Evolutionary conservation across 305 asterid genomes (phyloP), one percentile per base, ranked within the genome.

Genomic region (Salvia sclarea): DNA sequence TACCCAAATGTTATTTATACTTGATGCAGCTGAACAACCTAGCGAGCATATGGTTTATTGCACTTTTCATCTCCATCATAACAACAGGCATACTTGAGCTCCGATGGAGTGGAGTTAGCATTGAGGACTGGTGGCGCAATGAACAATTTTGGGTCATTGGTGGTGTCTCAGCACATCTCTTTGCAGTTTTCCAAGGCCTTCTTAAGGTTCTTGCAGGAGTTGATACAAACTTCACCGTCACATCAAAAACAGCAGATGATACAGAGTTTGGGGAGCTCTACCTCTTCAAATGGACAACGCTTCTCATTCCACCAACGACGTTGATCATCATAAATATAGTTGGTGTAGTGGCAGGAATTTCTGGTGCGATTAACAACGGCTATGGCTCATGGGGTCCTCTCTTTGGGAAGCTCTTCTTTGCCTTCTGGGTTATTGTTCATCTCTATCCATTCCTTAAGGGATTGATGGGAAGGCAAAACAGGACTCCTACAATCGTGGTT

Each of bases 101-200:
- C 64, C 83, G 92, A 66, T 90, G 97, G 97, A 88, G 97, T 74
- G 92, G 92, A 61, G 97, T 88, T 49, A 85, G 94, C 86, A 88
- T 88, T 14, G 97, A 91, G 83, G 96, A 88, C 59, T 91, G 97
- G 96, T 86, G 97, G 97, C 84, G 96, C 62, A 90, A 90, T 10
- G 96, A 90, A 70, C 97, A 90, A 58, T 88, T 90, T 74, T 89
- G 95, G 96, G 96, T 89, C 58, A 87, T 89, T 4, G 92, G 96
- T 50, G 96, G 95, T 30, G 88, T 87, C 60, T 88, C 96, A 7
- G 96, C 95, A 24, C 97, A 88, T 61, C 89, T 88, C 43, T 88
- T 91, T 57, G 96, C 95, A 0, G 92, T 88, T 31, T 72, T 88
- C 49, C 95, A 91, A 83, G 96, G 95, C 25, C 88, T 88, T 68